phyloP scores from a whole-genome alignment of 306 rosid genomes.

The Corylus heterophylla region DNA sequence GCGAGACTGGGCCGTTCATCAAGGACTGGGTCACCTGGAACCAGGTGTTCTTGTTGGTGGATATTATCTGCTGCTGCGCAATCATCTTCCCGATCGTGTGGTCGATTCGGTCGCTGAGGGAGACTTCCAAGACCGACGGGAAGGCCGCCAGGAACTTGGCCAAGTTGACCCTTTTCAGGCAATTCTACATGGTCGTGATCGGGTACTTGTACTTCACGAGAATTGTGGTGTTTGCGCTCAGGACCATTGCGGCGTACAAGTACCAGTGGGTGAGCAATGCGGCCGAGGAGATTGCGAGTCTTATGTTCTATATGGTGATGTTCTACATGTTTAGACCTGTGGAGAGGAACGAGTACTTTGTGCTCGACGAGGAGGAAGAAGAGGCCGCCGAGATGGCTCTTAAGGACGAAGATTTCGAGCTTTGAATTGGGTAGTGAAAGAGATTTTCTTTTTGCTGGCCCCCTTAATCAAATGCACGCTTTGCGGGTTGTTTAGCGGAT shows the following conservation, averaged over 20 bases:
- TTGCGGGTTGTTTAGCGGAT: slow-evolving; percentile 23
- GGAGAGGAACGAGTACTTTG: slow-evolving; percentile 81
- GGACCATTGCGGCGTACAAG: slow-evolving; percentile 87
- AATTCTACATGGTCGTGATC: slow-evolving; percentile 83
- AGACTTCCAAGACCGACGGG: slow-evolving; percentile 88
- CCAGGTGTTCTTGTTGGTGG: slow-evolving; percentile 86
- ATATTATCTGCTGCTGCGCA: slow-evolving; percentile 88
- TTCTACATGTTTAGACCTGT: slow-evolving; percentile 96
- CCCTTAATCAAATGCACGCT: slow-evolving; percentile 5
- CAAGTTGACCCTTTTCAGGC: slow-evolving; percentile 83
- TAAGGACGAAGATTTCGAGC: slow-evolving; percentile 82
- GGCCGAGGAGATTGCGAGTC: slow-evolving; percentile 83
- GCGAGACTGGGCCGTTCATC: slow-evolving; percentile 89
- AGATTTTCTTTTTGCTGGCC: slow-evolving; percentile 1
- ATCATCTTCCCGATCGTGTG: slow-evolving; percentile 92
- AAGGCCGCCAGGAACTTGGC: slow-evolving; percentile 84
- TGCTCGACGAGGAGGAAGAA: slow-evolving; percentile 91
- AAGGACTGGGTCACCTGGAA: slow-evolving; percentile 98
- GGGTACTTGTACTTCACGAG: slow-evolving; percentile 84
- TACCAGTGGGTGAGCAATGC: slow-evolving; percentile 94
- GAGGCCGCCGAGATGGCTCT: slow-evolving; percentile 90
- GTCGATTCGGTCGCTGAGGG: slow-evolving; percentile 83
- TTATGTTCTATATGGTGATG: slow-evolving; percentile 70
- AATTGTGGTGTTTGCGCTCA: slow-evolving; percentile 82
- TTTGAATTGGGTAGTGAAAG: slow-evolving; percentile 39